These are phyloP conservation scores for Podospora tetraspora DNA, from an alignment of 495 filamentous ascomycete genomes.

Conservation along the genomic window DNA sequence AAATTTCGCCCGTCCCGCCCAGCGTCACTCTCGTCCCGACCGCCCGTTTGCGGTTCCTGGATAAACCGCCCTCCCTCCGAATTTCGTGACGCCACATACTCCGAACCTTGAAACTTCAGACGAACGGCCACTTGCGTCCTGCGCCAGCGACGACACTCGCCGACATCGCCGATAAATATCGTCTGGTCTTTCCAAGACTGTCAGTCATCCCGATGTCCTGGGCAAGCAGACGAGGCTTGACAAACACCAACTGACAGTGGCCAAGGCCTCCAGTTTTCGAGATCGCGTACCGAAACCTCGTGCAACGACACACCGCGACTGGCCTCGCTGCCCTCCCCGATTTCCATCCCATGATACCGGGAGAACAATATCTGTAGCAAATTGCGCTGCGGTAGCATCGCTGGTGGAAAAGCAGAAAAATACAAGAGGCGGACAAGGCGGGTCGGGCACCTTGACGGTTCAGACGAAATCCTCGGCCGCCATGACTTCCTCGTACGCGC, in stretches of 20 bases:
- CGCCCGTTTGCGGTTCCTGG: neutral
- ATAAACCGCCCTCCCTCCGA: neutral
- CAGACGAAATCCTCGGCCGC: slow-evolving; percentile 2
- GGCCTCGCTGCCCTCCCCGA: slow-evolving; percentile 1
- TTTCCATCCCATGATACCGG: slow-evolving; percentile 13
- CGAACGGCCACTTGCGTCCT: neutral
- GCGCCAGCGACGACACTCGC: neutral
- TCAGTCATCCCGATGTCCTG: neutral
- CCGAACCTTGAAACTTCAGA: neutral
- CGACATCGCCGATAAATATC: neutral
- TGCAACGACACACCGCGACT: neutral
- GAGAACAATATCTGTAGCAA: slow-evolving; percentile 18
- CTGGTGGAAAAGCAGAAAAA: neutral
- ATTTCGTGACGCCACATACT: neutral
- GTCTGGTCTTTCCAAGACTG: neutral
- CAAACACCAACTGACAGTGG: neutral
- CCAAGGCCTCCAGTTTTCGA: neutral
- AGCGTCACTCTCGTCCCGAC: neutral
- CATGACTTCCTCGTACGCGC: slow-evolving; percentile 49
- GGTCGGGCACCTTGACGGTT: neutral
- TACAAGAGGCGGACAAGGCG: neutral
- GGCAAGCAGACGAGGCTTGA: neutral
- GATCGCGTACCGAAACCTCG: neutral
- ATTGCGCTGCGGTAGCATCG: slow-evolving; percentile 18
- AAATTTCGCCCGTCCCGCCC: neutral